Conservation (phyloP, 2,329 filamentous ascomycete species). For the Xylaria sp. region DNA sequence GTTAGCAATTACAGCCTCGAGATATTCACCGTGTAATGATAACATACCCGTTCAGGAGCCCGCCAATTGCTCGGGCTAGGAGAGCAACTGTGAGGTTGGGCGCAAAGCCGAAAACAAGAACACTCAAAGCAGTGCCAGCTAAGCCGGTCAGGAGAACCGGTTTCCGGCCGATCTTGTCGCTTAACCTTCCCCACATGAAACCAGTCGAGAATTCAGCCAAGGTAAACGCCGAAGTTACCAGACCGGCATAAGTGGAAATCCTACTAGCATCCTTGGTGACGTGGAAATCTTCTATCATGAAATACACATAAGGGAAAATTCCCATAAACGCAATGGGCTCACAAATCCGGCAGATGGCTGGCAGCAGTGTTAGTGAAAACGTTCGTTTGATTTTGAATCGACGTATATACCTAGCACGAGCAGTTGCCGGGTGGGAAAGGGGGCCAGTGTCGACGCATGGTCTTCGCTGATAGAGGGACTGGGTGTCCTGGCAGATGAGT, state of each 20-base stretch:
- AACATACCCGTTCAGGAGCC: constrained; percentile 83
- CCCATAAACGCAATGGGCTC: constrained; percentile 99
- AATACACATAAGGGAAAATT: constrained; percentile 98
- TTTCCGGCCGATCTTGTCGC: constrained; percentile 90
- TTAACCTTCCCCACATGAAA: constrained; percentile 90
- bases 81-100: constrained; percentile 81
- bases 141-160: constrained; percentile 90
- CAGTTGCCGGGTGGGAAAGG: constrained; percentile 47
- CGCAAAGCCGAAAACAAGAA: constrained; percentile 90
- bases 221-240: constrained; percentile 96
- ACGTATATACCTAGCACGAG: constrained; percentile 44
- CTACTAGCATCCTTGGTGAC: constrained; percentile 78
- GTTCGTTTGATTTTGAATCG: not conserved
- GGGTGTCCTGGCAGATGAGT: constrained; percentile 32
- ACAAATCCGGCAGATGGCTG: constrained; percentile 92
- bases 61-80: constrained; percentile 85
- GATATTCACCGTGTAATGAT: constrained; percentile 22
- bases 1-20: constrained; percentile 38
- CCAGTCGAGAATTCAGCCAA: constrained; percentile 94
- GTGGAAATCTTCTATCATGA: constrained; percentile 92
- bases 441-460: constrained; percentile 33
- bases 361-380: constrained; percentile 21
- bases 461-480: constrained; percentile 27
- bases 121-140: constrained; percentile 88
- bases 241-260: constrained; percentile 90